Percentiles rank a stretch among this genome's conserved stretches.
phyloP scores from a whole-genome alignment of 2,329 filamentous ascomycete species.

The Claviceps quebecensis region DNA sequence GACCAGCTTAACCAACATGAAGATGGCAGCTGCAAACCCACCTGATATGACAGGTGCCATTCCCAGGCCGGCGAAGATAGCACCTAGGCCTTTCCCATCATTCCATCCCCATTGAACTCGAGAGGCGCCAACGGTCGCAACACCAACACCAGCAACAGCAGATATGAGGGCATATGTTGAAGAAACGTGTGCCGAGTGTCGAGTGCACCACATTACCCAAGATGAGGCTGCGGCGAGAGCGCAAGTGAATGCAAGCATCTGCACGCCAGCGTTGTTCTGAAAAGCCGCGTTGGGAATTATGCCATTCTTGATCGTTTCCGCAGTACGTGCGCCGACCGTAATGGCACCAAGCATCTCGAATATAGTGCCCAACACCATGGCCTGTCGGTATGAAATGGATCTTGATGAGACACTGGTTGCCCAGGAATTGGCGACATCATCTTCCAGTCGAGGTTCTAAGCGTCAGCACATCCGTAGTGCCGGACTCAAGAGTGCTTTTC shows the following conservation, averaged over 20 bases:
- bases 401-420: conserved; percentile 67
- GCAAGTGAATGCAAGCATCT: conserved; percentile 52
- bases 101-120: conserved; percentile 59
- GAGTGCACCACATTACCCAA: conserved; percentile 70
- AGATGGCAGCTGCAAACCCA: conserved; percentile 51
- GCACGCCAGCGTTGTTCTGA: conserved; percentile 45
- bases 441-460: conserved; percentile 20
- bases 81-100: conserved; percentile 51
- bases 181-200: conserved; percentile 55
- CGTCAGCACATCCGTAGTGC: too few relatives aligned
- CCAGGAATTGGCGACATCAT: conserved; percentile 78
- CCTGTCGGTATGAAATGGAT: conserved; percentile 56
- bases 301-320: conserved; percentile 64
- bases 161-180: conserved; percentile 58
- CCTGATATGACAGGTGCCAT: conserved; percentile 59
- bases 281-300: conserved; percentile 50
- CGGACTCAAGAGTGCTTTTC: too few relatives aligned
- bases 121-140: conserved; percentile 46
- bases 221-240: conserved; percentile 47
- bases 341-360: conserved; percentile 55
- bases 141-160: conserved; percentile 51
- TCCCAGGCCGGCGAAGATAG: conserved; percentile 55
- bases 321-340: conserved; percentile 51
- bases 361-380: conserved; percentile 48
- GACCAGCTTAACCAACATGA: conserved; percentile 49